A percentile compares a stretch with the other conserved stretches of the same genome.
phyloP scores from a whole-genome alignment of 2,329 filamentous ascomycete species.

The Graphilbum ipis-grandicollis region DNA sequence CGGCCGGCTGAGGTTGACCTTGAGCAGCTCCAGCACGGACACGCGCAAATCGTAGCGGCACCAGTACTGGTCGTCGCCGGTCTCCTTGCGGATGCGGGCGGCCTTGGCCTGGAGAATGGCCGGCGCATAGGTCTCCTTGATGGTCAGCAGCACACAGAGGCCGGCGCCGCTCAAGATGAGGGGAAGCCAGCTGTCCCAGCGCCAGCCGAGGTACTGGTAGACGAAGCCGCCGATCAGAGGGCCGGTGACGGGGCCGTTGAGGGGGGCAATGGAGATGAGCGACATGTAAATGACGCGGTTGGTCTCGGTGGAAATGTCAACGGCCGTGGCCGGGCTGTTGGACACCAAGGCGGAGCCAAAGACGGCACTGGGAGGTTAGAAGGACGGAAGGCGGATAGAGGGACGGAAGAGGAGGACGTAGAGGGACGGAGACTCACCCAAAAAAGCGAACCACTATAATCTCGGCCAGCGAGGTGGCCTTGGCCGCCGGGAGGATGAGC shows the following conservation, averaged over 20 bases:
- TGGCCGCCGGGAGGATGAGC: conserved; percentile 50
- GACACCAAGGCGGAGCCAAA: conserved; percentile 56
- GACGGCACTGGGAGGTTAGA: conserved; percentile 8
- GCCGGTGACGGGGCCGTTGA: conserved; percentile 55
- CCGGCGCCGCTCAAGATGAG: conserved; percentile 53
- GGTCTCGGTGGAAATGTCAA: conserved; percentile 68
- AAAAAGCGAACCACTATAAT: conserved; percentile 55
- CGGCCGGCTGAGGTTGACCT: conserved; percentile 59
- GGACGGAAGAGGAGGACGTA: not conserved
- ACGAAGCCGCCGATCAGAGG: conserved; percentile 61
- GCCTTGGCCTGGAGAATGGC: conserved; percentile 51
- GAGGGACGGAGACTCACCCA: conserved; percentile 22
- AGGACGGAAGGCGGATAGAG: not conserved
- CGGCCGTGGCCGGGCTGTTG: conserved; percentile 67
- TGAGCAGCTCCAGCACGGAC: conserved; percentile 48
- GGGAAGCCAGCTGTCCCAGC: conserved; percentile 73
- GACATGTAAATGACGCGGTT: conserved; percentile 69
- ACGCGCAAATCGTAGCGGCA: conserved; percentile 60
- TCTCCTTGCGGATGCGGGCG: conserved; percentile 45
- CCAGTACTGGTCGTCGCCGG: conserved; percentile 57
- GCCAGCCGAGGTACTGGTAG: conserved; percentile 63
- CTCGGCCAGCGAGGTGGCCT: conserved; percentile 44
- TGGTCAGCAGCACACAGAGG: conserved; percentile 36
- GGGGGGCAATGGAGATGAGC: conserved; percentile 66
- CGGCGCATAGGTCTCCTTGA: conserved; percentile 65